Evolutionary conservation across 805 yeast species (phyloP).

Genomic region (Candida dajiaensis): DNA sequence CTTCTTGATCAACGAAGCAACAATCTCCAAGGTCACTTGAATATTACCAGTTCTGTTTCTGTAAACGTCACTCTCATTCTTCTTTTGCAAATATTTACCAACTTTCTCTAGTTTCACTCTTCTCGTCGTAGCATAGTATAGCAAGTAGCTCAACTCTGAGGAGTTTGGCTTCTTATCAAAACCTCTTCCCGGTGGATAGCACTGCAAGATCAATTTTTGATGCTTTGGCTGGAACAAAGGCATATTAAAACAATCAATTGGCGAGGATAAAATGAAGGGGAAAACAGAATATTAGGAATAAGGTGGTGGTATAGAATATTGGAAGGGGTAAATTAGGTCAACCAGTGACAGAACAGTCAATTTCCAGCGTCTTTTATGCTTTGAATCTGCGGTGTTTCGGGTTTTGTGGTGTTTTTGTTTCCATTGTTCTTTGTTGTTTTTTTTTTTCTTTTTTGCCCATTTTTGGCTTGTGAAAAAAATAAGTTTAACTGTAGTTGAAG

Average conservation of each 20-base stretch:
- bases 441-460: not conserved
- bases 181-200: constrained; percentile 87
- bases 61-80: constrained; percentile 53
- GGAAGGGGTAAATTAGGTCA: not conserved
- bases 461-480: not conserved
- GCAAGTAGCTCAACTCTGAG: constrained; percentile 80
- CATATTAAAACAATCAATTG: constrained; percentile 6
- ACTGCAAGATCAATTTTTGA: constrained; percentile 82
- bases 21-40: constrained; percentile 70
- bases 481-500: not conserved
- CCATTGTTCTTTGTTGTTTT: not conserved
- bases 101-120: constrained; percentile 87
- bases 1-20: constrained; percentile 61
- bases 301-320: not conserved
- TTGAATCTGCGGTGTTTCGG: not conserved
- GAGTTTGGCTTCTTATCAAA: constrained; percentile 88
- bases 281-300: not conserved
- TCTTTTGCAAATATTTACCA: constrained; percentile 57
- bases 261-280: not conserved
- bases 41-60: constrained; percentile 71
- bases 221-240: constrained; percentile 67
- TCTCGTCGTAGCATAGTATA: constrained; percentile 87
- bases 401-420: not conserved
- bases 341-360: not conserved
- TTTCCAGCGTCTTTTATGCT: not conserved